A percentile compares a stretch with the other conserved stretches of the same genome.
These are phyloP conservation scores for Inonotus hispidus DNA, from an alignment of 1,284 basidiomycete genomes.

Conservation along the genomic window DNA sequence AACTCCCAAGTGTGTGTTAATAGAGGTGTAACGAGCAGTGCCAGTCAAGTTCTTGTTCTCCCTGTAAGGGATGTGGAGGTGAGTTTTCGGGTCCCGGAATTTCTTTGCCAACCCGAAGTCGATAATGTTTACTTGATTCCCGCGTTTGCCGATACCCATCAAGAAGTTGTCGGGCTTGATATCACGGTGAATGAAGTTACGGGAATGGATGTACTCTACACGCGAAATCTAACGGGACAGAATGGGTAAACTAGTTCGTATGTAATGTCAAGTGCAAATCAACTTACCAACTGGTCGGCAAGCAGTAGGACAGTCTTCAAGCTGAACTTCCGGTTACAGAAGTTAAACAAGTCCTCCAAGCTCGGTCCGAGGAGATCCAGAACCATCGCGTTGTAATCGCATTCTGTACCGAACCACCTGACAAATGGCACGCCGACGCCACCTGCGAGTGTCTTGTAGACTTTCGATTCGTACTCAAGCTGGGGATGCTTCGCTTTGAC, in stretches of 20 bases:
- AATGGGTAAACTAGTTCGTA: conserved; percentile 4
- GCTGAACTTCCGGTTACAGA: conserved; percentile 97
- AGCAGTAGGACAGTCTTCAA: conserved; percentile 97
- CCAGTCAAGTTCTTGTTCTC: conserved; percentile 99
- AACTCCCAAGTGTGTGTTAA: conserved; percentile 98
- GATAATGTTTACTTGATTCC: conserved; percentile 99
- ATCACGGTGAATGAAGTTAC: conserved; percentile 99
- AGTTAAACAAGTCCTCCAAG: conserved; percentile 99
- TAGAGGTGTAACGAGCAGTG: conserved; percentile 98
- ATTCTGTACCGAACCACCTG: conserved; percentile 97
- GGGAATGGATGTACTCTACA: conserved; percentile 98
- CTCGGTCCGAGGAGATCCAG: conserved; percentile 96
- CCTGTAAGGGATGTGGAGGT: conserved; percentile 98
- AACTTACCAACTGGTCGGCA: conserved; percentile 89
- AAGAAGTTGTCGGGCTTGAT: conserved; percentile 99
- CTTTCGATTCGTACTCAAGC: conserved; percentile 97
- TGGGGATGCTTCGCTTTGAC: conserved; percentile 99
- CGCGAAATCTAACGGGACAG: conserved; percentile 78
- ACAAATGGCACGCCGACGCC: conserved; percentile 99
- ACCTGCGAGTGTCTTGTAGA: conserved; percentile 95
- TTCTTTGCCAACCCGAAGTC: conserved; percentile 99
- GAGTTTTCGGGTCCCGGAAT: conserved; percentile 99
- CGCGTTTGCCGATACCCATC: conserved; percentile 99
- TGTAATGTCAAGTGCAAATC: conserved; percentile 17
- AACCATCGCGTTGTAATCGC: conserved; percentile 99